These are phyloP conservation scores for Clarireedia paspali DNA, from an alignment of 2,329 filamentous ascomycete genomes.

Conservation along the genomic window DNA sequence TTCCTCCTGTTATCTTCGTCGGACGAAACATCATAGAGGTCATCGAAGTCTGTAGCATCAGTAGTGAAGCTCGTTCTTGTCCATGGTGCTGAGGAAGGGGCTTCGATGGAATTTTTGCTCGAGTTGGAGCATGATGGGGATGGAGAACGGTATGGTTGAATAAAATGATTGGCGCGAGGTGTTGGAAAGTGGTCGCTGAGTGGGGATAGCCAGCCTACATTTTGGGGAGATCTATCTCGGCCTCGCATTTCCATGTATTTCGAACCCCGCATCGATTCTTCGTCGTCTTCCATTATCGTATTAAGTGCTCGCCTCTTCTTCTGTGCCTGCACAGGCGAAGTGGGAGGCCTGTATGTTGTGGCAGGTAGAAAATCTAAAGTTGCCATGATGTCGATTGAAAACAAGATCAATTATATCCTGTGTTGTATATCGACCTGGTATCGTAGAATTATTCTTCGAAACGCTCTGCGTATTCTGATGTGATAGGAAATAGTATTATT, in stretches of 20 bases:
- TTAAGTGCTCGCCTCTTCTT: constrained; percentile 49
- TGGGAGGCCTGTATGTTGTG: constrained; percentile 41
- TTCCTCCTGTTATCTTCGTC: constrained; percentile 59
- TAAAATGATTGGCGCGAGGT: constrained; percentile 58
- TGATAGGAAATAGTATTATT: constrained; percentile 20
- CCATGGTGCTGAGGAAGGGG: constrained; percentile 52
- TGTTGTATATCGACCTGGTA: constrained; percentile 14
- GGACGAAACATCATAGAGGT: constrained; percentile 72
- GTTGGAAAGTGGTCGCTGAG: constrained; percentile 59
- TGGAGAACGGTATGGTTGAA: constrained; percentile 46
- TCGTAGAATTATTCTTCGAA: constrained; percentile 15
- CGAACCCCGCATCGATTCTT: constrained; percentile 23
- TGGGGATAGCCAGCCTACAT: constrained; percentile 33
- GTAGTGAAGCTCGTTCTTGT: constrained; percentile 54
- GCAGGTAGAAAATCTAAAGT: constrained; percentile 37
- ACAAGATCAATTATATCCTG: constrained; percentile 14
- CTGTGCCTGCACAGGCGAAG: constrained; percentile 43
- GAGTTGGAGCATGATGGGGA: constrained; percentile 52
- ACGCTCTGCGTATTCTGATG: constrained; percentile 24
- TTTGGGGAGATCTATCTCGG: constrained; percentile 33
- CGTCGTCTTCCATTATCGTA: constrained; percentile 53
- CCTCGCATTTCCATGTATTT: constrained; percentile 25
- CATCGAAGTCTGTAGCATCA: constrained; percentile 69
- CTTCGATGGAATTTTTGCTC: constrained; percentile 43
- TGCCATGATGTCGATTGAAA: constrained; percentile 25